Evolutionary conservation across 441 rosid genomes (phyloP).

Genomic region (Euphorbia schlechtendalii): DNA sequence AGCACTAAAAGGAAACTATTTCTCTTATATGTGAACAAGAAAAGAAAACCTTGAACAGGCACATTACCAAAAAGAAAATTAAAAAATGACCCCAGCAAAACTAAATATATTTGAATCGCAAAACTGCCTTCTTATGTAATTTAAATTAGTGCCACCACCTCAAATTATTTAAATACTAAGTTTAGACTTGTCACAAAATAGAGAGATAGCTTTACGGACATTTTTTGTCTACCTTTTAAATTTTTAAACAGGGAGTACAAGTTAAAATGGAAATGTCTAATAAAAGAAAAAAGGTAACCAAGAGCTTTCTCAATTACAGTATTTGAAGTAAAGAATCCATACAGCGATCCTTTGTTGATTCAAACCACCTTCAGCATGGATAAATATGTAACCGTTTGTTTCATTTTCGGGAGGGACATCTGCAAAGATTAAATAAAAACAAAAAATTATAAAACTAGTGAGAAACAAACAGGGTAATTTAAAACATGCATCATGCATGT

Average conservation of each 20-base stretch:
- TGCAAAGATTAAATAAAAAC: conserved; percentile 34
- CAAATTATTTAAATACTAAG: neutral
- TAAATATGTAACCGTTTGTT: conserved; percentile 91
- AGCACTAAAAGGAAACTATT: conserved; percentile 1
- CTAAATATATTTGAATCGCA: neutral
- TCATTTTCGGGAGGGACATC: conserved; percentile 89
- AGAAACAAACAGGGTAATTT: neutral
- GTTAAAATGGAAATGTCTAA: neutral
- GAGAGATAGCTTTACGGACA: neutral
- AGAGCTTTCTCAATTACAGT: conserved; percentile 14
- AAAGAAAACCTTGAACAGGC: neutral
- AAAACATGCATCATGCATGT: conserved; percentile 1
- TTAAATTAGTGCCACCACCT: neutral
- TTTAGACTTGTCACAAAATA: neutral
- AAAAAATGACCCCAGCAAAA: neutral
- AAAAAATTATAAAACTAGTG: neutral
- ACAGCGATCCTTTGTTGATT: conserved; percentile 98
- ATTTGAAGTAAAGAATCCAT: conserved; percentile 30
- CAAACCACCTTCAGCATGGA: conserved; percentile 97
- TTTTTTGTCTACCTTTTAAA: neutral
- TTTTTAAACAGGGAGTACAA: neutral
- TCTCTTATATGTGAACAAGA: neutral
- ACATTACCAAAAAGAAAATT: neutral
- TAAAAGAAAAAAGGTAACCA: conserved; percentile 1
- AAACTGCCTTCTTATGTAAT: conserved; percentile 3